These are phyloP conservation scores for Apophysomyces sp. DNA, from an alignment of 371 early-diverging fungal species.

Conservation along the genomic window DNA sequence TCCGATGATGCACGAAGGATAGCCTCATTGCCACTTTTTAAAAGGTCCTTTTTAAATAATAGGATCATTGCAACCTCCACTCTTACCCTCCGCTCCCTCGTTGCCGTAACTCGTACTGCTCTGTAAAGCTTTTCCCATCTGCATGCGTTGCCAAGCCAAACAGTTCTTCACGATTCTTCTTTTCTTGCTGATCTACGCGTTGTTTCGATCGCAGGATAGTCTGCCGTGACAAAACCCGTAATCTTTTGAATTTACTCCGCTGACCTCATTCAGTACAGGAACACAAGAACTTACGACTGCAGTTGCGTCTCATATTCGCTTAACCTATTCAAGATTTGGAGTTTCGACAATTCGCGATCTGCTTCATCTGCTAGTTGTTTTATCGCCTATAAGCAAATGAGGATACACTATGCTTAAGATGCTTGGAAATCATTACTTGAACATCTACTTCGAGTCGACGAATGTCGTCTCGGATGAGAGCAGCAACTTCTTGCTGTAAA, in stretches of 20 bases:
- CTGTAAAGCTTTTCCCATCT: constrained; percentile 33
- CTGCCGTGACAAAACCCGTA: constrained; percentile 58
- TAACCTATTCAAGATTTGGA: constrained; percentile 43
- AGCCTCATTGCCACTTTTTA: constrained; percentile 36
- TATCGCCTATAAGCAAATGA: constrained; percentile 37
- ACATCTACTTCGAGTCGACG: constrained; percentile 30
- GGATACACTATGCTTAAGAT: not conserved
- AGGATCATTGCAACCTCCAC: constrained; percentile 12
- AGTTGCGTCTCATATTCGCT: constrained; percentile 59
- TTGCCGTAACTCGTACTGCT: constrained; percentile 41
- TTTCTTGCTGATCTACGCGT: constrained; percentile 53
- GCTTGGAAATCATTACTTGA: constrained; percentile 14
- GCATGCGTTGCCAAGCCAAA: constrained; percentile 35
- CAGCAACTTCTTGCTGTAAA: constrained; percentile 31
- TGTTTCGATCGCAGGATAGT: constrained; percentile 59
- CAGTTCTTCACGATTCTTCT: constrained; percentile 56
- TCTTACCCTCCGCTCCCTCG: constrained; percentile 33
- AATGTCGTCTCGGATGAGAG: constrained; percentile 21
- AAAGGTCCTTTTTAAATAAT: not conserved
- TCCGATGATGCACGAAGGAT: constrained; percentile 52
- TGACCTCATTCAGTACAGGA: not conserved
- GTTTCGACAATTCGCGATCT: constrained; percentile 51
- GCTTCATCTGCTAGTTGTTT: constrained; percentile 61
- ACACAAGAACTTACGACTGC: constrained; percentile 45
- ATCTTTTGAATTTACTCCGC: constrained; percentile 1